A percentile compares a stretch with the other conserved stretches of the same genome.
Conservation (phyloP, 2,329 filamentous ascomycete species). For the Apiospora hydei region DNA sequence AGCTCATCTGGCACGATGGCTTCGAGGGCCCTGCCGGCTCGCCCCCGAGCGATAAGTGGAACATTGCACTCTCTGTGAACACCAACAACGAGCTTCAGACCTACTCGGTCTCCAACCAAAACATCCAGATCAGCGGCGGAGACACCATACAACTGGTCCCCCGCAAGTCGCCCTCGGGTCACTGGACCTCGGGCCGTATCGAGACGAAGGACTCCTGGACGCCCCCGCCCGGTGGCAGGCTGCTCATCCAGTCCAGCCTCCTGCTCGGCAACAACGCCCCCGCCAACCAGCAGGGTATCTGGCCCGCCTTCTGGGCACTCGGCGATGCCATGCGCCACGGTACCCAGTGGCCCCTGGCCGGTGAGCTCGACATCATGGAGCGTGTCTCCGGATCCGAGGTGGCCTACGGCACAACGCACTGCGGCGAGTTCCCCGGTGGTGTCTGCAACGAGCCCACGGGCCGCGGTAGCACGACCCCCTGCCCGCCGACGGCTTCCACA, state of each 20-base stretch:
- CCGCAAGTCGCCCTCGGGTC: slow-evolving; percentile 45
- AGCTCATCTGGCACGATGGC: slow-evolving; percentile 52
- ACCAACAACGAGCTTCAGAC: slow-evolving; percentile 58
- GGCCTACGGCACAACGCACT: slow-evolving; percentile 58
- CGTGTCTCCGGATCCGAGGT: slow-evolving; percentile 54
- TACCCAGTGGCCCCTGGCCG: slow-evolving; percentile 55
- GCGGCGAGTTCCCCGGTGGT: slow-evolving; percentile 51
- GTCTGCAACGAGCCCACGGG: slow-evolving; percentile 57
- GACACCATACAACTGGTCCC: slow-evolving; percentile 60
- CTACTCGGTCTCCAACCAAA: slow-evolving; percentile 52
- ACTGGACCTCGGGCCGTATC: slow-evolving; percentile 59
- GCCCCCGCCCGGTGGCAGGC: slow-evolving; percentile 48
- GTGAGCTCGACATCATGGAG: slow-evolving; percentile 60
- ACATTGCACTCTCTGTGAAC: slow-evolving; percentile 51
- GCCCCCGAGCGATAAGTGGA: slow-evolving; percentile 52
- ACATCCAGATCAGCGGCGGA: slow-evolving; percentile 59
- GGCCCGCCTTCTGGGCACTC: slow-evolving; percentile 62
- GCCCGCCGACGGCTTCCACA: slow-evolving; percentile 56
- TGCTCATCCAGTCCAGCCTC: slow-evolving; percentile 53
- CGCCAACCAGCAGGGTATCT: slow-evolving; percentile 55
- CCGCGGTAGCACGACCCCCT: slow-evolving; percentile 46
- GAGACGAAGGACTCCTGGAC: slow-evolving; percentile 56
- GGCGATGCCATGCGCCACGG: slow-evolving; percentile 55
- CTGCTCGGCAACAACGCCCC: slow-evolving; percentile 51
- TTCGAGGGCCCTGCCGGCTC: slow-evolving; percentile 51